These are phyloP conservation scores for Amesomyces nigricolor DNA, from an alignment of 2,329 filamentous ascomycete genomes.

Conservation along the genomic window DNA sequence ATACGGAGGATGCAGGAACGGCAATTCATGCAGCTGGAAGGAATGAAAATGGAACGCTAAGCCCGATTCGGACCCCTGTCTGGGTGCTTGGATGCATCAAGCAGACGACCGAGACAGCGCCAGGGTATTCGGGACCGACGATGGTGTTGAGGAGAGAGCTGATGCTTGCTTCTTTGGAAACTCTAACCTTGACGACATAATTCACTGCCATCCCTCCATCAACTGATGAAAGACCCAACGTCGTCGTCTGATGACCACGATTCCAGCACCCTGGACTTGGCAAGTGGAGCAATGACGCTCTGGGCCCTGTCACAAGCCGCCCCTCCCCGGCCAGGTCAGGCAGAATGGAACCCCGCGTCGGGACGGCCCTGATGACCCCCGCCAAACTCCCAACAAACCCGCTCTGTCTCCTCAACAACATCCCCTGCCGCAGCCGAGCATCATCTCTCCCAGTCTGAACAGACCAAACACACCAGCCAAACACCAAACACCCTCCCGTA, in stretches of 20 bases:
- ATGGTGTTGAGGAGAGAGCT: background rate
- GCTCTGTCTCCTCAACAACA: conserved; percentile 14
- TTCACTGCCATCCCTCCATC: no score
- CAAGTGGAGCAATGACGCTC: conserved; percentile 15
- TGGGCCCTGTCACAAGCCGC: conserved; percentile 8
- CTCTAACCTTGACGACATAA: no score
- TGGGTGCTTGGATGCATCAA: background rate
- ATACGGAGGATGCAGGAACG: background rate
- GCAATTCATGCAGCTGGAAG: background rate
- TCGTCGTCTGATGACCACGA: background rate
- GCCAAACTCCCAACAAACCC: conserved; percentile 19
- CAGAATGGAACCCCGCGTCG: conserved; percentile 16
- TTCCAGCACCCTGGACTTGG: background rate
- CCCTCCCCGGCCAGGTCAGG: conserved; percentile 11
- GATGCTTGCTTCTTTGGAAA: no score
- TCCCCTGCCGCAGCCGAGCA: background rate
- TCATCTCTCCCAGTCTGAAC: background rate
- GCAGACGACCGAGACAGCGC: background rate
- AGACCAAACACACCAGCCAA: background rate
- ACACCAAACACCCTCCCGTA: background rate
- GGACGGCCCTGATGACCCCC: conserved; percentile 13
- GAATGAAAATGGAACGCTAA: background rate
- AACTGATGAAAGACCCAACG: background rate
- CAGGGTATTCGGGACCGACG: conserved; percentile 6
- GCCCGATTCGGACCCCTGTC: background rate